Evolutionary conservation across 106 monocot species (phyloP).

Genomic region (Xerophyta viscosa): DNA sequence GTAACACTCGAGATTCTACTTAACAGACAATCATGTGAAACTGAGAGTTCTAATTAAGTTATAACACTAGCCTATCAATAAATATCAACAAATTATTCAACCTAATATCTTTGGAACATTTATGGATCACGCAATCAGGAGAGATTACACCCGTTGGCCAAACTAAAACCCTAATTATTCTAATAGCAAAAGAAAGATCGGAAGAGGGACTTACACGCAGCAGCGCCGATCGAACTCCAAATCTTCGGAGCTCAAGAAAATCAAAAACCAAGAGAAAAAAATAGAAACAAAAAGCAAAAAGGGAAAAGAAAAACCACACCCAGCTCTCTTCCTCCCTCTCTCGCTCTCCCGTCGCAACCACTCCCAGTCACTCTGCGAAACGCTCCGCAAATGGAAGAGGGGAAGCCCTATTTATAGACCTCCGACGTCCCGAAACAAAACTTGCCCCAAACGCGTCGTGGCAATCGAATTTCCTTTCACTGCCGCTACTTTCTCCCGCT

Average conservation of each 20-base stretch:
- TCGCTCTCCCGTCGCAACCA: not conserved
- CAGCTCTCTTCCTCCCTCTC: not conserved
- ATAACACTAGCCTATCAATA: too few relatives aligned
- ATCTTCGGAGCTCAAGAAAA: not conserved
- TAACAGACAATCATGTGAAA: too few relatives aligned
- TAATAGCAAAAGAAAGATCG: not conserved
- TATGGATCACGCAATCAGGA: not conserved
- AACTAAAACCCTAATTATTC: not conserved
- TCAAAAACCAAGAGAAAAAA: not conserved
- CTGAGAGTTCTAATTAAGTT: too few relatives aligned
- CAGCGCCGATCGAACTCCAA: not conserved
- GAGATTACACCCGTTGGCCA: not conserved
- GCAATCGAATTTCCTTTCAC: not conserved
- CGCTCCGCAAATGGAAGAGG: too few relatives aligned
- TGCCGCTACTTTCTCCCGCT: constrained; percentile 3
- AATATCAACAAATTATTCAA: too few relatives aligned
- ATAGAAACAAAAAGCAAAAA: not conserved
- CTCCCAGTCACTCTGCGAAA: not conserved
- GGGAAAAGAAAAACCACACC: not conserved
- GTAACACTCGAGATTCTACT: too few relatives aligned
- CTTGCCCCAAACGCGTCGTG: too few relatives aligned
- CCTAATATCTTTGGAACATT: too few relatives aligned
- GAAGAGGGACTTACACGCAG: constrained; percentile 1
- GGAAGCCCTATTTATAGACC: not conserved
- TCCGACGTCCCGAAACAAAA: too few relatives aligned